Evolutionary conservation across 1,139 yeast species (phyloP).

Genomic region (Saccharomyces hybrid): DNA sequence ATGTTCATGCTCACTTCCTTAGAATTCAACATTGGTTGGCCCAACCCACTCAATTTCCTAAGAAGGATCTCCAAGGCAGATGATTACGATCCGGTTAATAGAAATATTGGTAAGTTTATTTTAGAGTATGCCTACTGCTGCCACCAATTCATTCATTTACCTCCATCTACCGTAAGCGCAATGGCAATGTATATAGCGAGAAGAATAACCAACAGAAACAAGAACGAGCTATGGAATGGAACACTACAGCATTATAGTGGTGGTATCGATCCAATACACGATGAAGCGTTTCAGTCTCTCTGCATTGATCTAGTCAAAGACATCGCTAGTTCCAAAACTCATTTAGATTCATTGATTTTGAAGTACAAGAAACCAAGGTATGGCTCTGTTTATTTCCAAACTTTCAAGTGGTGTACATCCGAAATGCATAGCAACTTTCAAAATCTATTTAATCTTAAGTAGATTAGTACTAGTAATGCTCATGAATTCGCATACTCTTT

Average conservation of each 20-base stretch:
- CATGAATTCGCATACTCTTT: not conserved
- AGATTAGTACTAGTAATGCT: not conserved
- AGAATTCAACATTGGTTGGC: constrained; percentile 76
- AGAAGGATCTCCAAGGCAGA: constrained; percentile 93
- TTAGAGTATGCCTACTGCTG: constrained; percentile 77
- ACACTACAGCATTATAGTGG: constrained; percentile 82
- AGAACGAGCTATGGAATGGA: constrained; percentile 60
- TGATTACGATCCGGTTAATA: constrained; percentile 79
- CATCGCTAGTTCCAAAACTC: constrained; percentile 26
- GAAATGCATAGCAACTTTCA: not conserved
- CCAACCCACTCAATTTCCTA: constrained; percentile 90
- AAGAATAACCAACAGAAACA: constrained; percentile 44
- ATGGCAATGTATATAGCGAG: constrained; percentile 89
- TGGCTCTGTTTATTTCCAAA: constrained; percentile 16
- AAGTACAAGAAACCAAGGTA: constrained; percentile 22
- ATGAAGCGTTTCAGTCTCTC: constrained; percentile 15
- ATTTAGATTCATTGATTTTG: constrained; percentile 22
- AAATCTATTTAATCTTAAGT: not conserved
- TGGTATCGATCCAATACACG: constrained; percentile 36
- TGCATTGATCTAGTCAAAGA: constrained; percentile 23
- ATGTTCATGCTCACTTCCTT: constrained; percentile 68
- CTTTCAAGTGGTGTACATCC: constrained; percentile 14
- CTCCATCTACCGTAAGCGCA: constrained; percentile 79
- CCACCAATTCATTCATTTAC: constrained; percentile 63
- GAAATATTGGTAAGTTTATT: constrained; percentile 84